phyloP scores from a whole-genome alignment of 2,329 filamentous ascomycete species.

The Alternaria hordeiaustralica region DNA sequence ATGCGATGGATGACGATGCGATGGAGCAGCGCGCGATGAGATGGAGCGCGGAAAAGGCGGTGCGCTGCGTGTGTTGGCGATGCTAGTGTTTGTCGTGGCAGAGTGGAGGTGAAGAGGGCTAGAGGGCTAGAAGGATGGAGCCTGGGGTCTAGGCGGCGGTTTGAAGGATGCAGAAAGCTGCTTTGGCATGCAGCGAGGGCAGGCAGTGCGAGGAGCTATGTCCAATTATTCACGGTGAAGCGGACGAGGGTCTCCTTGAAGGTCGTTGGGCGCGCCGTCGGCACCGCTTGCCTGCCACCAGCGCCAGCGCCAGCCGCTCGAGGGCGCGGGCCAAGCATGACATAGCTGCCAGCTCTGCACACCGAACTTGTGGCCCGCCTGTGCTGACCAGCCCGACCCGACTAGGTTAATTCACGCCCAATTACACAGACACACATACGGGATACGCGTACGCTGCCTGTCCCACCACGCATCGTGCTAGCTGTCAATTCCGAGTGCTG shows the following conservation, averaged over 20 bases:
- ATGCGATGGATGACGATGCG: neutral
- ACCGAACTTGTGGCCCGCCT: constrained; percentile 8
- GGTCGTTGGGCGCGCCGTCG: constrained; percentile 1
- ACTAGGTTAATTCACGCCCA: constrained; percentile 7
- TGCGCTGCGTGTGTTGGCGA: constrained; percentile 13
- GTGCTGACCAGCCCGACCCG: neutral
- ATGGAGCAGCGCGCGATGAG: constrained; percentile 9
- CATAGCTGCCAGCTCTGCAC: constrained; percentile 12
- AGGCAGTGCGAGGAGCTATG: constrained; percentile 8
- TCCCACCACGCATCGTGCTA: constrained; percentile 7
- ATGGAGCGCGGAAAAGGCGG: constrained; percentile 8
- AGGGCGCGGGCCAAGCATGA: constrained; percentile 15
- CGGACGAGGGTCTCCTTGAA: constrained; percentile 11
- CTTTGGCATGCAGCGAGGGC: constrained; percentile 1
- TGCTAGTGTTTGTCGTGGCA: constrained; percentile 15
- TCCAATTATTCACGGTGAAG: constrained; percentile 13
- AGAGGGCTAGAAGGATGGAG: constrained; percentile 8
- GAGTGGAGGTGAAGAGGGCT: constrained; percentile 7
- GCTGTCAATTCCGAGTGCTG: neutral
- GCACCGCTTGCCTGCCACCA: constrained; percentile 3
- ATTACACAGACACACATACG: constrained; percentile 12
- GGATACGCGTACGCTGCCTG: constrained; percentile 17
- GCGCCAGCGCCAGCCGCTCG: neutral
- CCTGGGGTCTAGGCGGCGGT: constrained; percentile 5
- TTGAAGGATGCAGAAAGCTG: constrained; percentile 2